Evolutionary conservation across 257 asterid species (phyloP).

Genomic region (Orobanche coerulescens): DNA sequence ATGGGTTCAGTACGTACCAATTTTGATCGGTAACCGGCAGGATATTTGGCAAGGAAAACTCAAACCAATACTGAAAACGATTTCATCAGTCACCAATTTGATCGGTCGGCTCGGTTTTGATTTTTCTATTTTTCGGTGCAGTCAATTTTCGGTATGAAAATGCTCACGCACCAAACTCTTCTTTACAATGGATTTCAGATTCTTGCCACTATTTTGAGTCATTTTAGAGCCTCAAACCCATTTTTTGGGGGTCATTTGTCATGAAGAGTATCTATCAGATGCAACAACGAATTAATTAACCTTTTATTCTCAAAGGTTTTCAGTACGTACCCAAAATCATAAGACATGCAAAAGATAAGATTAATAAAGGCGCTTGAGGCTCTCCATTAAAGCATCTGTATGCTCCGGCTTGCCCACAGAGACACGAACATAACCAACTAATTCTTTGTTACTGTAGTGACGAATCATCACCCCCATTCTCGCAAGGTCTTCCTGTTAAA

Average conservation of each 20-base stretch:
- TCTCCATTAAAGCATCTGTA: slow-evolving; percentile 61
- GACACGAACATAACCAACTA: slow-evolving; percentile 78
- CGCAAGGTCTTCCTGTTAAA: slow-evolving; percentile 77
- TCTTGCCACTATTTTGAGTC: too few species aligned
- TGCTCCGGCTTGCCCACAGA: slow-evolving; percentile 97
- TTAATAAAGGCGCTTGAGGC: slow-evolving; percentile 46
- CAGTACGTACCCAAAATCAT: neutral
- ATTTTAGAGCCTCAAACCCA: neutral
- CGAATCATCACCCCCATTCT: slow-evolving; percentile 91
- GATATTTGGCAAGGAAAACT: too few species aligned
- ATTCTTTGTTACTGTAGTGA: slow-evolving; percentile 80
- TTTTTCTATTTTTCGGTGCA: too few species aligned
- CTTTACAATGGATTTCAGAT: too few species aligned
- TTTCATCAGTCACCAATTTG: too few species aligned
- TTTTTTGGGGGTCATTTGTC: neutral
- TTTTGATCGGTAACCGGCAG: too few species aligned
- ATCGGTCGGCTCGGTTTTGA: too few species aligned
- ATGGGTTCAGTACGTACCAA: too few species aligned
- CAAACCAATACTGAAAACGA: too few species aligned
- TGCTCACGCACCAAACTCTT: too few species aligned
- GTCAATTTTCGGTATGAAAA: too few species aligned
- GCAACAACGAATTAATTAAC: neutral
- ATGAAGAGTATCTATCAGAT: neutral
- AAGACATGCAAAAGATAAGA: neutral
- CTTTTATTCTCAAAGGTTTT: neutral